Conservation (phyloP, 768 basidiomycete genomes). For the Trametes coccinea region DNA sequence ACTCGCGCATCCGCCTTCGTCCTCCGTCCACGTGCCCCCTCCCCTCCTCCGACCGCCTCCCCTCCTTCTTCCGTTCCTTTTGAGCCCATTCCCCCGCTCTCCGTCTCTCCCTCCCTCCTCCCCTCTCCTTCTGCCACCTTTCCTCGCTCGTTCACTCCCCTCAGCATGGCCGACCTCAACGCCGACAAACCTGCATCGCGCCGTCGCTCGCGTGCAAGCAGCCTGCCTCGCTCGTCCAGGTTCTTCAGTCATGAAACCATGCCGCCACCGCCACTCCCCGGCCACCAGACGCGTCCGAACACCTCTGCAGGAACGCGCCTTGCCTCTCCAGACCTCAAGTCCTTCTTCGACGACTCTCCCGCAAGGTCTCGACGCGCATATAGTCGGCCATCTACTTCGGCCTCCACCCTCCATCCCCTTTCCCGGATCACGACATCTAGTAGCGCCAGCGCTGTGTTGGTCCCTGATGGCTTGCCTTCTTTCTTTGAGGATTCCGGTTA, state of each 20-base stretch:
- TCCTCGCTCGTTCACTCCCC: conserved; percentile 11
- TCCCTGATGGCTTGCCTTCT: conserved; percentile 10
- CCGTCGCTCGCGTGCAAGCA: conserved; percentile 15
- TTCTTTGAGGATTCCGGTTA: conserved; percentile 25
- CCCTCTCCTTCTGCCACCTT: conserved; percentile 3
- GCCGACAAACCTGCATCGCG: conserved; percentile 11
- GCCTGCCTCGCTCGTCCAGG: conserved; percentile 9
- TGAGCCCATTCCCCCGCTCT: conserved; percentile 17
- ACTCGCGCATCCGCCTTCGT: conserved; percentile 31
- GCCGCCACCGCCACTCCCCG: conserved; percentile 11
- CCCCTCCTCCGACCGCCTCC: conserved; percentile 4
- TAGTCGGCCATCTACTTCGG: conserved; percentile 16
- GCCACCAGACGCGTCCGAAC: conserved; percentile 8
- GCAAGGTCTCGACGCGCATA: conserved; percentile 10
- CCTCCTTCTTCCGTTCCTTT: conserved; percentile 16
- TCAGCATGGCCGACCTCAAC: conserved; percentile 18
- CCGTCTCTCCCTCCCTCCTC: conserved; percentile 15
- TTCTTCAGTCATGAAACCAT: conserved; percentile 19
- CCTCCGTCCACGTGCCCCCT: conserved; percentile 24
- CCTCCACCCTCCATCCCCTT: conserved; percentile 8
- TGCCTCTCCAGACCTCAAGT: conserved; percentile 9
- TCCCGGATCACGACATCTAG: conserved; percentile 5
- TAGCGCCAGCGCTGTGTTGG: background rate
- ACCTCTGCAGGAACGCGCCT: conserved; percentile 7
- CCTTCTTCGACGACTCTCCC: conserved; percentile 24